Evolutionary conservation across 352 stramenopile genomes (phyloP), one percentile per base, ranked within the genome.

Genomic region (Globisporangium cylindrosporum): DNA sequence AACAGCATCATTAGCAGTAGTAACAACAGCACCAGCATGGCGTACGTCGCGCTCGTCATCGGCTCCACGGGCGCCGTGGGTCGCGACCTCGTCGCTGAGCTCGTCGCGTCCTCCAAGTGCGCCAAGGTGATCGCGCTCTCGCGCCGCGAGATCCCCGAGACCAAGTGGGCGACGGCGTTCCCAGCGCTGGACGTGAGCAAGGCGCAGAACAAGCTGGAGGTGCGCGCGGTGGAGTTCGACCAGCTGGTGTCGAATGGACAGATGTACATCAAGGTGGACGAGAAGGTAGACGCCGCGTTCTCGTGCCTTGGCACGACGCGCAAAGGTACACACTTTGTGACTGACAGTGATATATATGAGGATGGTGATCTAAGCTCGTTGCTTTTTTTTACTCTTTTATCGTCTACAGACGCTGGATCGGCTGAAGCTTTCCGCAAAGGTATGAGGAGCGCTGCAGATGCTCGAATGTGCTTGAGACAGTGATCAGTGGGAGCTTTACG

Each of bases 261-360:
- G 9, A 67, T 69, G 66, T 3, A 62, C n/a, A 56, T 70, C 46
- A 36, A 38, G 12, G 22, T 7, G 0, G 32, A 63, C 0, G 82
- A 90, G 64, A 76, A 85, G 32, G 74, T 91, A 41, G 78, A 88
- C 63, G 82, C 84, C 0, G 75, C 81, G 8, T 94, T 94, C 68
- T 90, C 80, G 51, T 92, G 84, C 29, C 67, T 94, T 3, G 84
- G 86, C 32, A 92, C 86, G 10, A 92, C 86, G 1, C 81, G 82
- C 63, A 89, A 89, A 77, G 71, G 79, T 82, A 24, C 20, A 41
- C 34, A 10, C 34, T 41, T 10, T 41, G 34, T 41, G 34, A 41
- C 34, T 41, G 34, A 38, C 34, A 15, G 36, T 20, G 12, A 20
- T 4, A 18, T 20, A 20, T 46, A 20, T 46, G 38, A 7, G 10